Evolutionary conservation across 1,139 yeast genomes (phyloP).

Genomic region (Geotrichum aggregatum): DNA sequence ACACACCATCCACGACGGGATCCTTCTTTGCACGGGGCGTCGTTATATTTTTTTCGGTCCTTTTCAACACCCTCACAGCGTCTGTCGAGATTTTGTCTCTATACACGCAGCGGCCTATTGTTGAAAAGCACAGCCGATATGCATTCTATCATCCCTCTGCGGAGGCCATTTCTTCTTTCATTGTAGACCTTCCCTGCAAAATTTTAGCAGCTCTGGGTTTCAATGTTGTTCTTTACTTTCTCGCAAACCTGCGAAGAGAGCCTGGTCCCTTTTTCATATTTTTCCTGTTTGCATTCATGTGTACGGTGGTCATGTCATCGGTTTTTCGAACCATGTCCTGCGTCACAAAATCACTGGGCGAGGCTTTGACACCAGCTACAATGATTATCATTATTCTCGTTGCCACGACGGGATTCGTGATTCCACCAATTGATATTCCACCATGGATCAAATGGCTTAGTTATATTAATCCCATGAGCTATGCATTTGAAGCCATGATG

Average conservation of each 20-base stretch:
- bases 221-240: conserved; percentile 60
- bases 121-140: conserved; percentile 72
- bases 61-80: conserved; percentile 73
- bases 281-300: conserved; percentile 49
- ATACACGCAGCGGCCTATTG: conserved; percentile 70
- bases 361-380: conserved; percentile 72
- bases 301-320: conserved; percentile 65
- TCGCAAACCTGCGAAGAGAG: conserved; percentile 60
- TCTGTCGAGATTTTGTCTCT: conserved; percentile 67
- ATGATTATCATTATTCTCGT: conserved; percentile 55
- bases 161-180: conserved; percentile 64
- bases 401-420: conserved; percentile 72
- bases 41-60: conserved; percentile 68
- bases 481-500: conserved; percentile 65
- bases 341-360: conserved; percentile 53
- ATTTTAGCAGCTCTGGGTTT: conserved; percentile 52
- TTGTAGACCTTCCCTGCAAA: conserved; percentile 66
- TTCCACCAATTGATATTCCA: conserved; percentile 63
- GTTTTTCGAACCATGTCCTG: conserved; percentile 71
- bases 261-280: conserved; percentile 71
- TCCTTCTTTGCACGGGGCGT: conserved; percentile 68
- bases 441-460: conserved; percentile 82
- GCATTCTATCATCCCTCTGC: conserved; percentile 76
- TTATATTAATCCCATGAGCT: conserved; percentile 66
- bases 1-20: conserved; percentile 46